These are phyloP conservation scores for Purshia tridentata DNA, from an alignment of 306 rosid species.

Conservation along the genomic window DNA sequence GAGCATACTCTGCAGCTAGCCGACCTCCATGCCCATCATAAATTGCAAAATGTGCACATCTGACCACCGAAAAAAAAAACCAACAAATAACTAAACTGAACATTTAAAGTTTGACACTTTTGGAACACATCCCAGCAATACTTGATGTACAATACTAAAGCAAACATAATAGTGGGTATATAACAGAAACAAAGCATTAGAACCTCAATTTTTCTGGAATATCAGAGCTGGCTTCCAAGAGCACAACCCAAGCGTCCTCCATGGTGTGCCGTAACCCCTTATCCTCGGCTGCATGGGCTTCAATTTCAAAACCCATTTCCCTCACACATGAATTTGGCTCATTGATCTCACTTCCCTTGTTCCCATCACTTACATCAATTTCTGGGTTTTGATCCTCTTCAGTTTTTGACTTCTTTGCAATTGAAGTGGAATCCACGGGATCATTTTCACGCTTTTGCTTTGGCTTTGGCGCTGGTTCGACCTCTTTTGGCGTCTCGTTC, in stretches of 20 bases:
- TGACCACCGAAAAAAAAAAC: constrained; percentile 28
- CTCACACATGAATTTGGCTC: constrained; percentile 10
- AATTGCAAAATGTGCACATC: constrained; percentile 83
- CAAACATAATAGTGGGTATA: not conserved
- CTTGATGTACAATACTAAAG: not conserved
- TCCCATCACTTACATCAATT: constrained; percentile 7
- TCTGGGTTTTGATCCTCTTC: constrained; percentile 24
- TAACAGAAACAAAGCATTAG: not conserved
- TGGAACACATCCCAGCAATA: not conserved
- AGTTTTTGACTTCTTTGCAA: constrained; percentile 41
- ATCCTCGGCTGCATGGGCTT: constrained; percentile 80
- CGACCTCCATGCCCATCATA: constrained; percentile 97
- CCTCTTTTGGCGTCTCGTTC: constrained; percentile 18
- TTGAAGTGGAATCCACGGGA: constrained; percentile 11
- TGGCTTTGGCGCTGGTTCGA: constrained; percentile 18
- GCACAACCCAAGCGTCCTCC: constrained; percentile 85
- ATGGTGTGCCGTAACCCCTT: constrained; percentile 79
- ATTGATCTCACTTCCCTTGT: constrained; percentile 1
- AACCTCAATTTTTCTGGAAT: constrained; percentile 71
- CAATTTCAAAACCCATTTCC: constrained; percentile 50
- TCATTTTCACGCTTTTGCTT: constrained; percentile 40
- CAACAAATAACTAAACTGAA: constrained; percentile 12
- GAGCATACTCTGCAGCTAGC: constrained; percentile 81
- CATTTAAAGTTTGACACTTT: not conserved
- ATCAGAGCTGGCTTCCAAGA: constrained; percentile 56